Evolutionary conservation across 768 basidiomycete genomes (phyloP).

Genomic region (Tylopilus felleus): DNA sequence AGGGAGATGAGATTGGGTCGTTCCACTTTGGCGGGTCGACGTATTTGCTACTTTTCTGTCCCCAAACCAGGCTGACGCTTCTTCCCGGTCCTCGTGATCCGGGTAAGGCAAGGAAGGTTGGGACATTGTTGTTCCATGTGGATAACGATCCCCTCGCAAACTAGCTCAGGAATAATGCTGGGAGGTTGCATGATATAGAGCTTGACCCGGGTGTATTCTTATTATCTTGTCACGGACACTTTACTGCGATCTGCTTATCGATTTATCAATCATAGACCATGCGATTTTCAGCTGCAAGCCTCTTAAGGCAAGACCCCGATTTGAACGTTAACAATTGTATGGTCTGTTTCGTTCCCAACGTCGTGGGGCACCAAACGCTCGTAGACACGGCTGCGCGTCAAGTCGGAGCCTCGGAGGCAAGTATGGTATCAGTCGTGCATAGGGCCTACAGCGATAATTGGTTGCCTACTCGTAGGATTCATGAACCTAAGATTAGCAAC

Average conservation of each 20-base stretch:
- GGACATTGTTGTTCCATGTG: conserved; percentile 19
- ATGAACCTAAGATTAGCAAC: too few species aligned
- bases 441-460: too few species aligned
- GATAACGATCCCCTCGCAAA: not conserved
- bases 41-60: conserved; percentile 44
- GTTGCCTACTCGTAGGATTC: too few species aligned
- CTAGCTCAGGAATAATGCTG: not conserved
- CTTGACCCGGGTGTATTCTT: not conserved
- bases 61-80: conserved; percentile 24
- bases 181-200: not conserved
- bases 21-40: too few species aligned
- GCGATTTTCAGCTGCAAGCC: not conserved
- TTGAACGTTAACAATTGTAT: not conserved
- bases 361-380: too few species aligned
- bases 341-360: too few species aligned
- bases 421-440: too few species aligned
- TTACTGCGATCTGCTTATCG: not conserved
- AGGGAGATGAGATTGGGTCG: too few species aligned
- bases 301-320: not conserved
- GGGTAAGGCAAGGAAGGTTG: conserved; percentile 12
- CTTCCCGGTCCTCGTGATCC: conserved; percentile 8
- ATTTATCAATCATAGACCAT: not conserved
- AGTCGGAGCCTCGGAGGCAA: too few species aligned
- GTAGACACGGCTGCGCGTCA: too few species aligned
- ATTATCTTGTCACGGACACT: not conserved